Evolutionary conservation across 768 basidiomycete genomes (phyloP).

Genomic region (Collybia sordida): DNA sequence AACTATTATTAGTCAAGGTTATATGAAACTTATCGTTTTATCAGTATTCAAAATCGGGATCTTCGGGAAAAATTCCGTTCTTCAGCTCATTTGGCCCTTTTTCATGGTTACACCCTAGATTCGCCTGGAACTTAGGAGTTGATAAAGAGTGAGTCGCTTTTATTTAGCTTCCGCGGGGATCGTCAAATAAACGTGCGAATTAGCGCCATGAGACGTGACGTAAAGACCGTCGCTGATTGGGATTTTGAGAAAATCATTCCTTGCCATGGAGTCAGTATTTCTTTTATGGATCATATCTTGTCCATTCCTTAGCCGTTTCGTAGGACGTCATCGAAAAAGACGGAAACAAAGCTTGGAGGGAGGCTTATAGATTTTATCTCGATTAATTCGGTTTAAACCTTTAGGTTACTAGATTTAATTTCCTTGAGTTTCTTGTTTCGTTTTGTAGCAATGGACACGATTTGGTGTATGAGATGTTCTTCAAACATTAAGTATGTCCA

Average conservation of each 20-base stretch:
- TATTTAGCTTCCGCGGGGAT: neutral
- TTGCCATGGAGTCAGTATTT: slow-evolving; percentile 48
- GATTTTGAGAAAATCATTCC: slow-evolving; percentile 67
- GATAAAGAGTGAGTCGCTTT: slow-evolving; percentile 29
- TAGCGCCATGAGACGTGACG: slow-evolving; percentile 55
- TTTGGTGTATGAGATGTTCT: too few species aligned
- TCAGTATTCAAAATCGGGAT: slow-evolving; percentile 34
- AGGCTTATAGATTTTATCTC: slow-evolving; percentile 30
- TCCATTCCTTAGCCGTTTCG: neutral
- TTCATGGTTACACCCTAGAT: slow-evolving; percentile 23
- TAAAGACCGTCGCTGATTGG: slow-evolving; percentile 63
- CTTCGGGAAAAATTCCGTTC: slow-evolving; percentile 24
- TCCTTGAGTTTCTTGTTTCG: too few species aligned
- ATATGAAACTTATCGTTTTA: neutral
- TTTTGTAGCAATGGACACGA: too few species aligned
- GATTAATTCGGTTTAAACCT: neutral
- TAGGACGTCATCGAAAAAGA: slow-evolving; percentile 56
- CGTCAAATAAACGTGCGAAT: slow-evolving; percentile 1
- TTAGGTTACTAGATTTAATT: too few species aligned
- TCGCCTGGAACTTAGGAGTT: slow-evolving; percentile 26
- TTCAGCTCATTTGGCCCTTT: slow-evolving; percentile 27
- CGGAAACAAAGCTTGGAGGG: slow-evolving; percentile 51
- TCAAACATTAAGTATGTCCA: too few species aligned
- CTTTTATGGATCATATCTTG: neutral
- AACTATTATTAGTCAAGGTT: too few species aligned